Evolutionary conservation across 108 stramenopile genomes (phyloP).

Genomic region (Cylindrotheca closterium): DNA sequence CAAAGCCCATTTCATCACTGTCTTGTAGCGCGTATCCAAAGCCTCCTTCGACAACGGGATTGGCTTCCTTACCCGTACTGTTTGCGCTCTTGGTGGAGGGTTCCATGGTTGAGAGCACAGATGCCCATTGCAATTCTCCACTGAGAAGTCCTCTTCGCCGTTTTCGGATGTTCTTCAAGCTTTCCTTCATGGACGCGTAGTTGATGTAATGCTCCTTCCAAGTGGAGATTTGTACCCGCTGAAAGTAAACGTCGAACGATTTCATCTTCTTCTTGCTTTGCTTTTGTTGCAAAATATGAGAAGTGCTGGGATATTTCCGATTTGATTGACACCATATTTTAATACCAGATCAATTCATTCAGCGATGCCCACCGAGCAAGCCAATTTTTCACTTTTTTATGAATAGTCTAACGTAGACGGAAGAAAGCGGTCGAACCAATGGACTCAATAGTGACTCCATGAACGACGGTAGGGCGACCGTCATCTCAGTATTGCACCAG

Average conservation of each 20-base stretch:
- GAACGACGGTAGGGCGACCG: no score
- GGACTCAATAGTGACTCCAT: no score
- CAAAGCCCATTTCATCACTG: conserved; percentile 1
- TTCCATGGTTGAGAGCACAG: neutral
- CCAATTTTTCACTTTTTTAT: no score
- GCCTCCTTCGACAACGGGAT: neutral
- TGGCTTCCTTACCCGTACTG: neutral
- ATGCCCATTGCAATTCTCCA: conserved; percentile 1
- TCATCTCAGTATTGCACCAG: no score
- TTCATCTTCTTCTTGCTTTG: neutral
- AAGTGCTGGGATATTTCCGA: no score
- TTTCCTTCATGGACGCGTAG: conserved; percentile 4
- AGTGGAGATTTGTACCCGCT: neutral
- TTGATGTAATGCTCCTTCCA: conserved; percentile 6
- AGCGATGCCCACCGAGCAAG: no score
- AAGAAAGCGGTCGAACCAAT: no score
- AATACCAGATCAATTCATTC: no score
- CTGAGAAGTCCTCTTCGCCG: conserved; percentile 5
- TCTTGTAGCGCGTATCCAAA: conserved; percentile 8
- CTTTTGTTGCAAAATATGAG: no score
- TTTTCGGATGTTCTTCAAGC: neutral
- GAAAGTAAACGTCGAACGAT: conserved; percentile 8
- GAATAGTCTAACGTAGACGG: no score
- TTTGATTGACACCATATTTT: no score
- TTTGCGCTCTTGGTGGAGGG: neutral